phyloP scores from a whole-genome alignment of 2,329 filamentous ascomycete species.

The Coniella vitis region DNA sequence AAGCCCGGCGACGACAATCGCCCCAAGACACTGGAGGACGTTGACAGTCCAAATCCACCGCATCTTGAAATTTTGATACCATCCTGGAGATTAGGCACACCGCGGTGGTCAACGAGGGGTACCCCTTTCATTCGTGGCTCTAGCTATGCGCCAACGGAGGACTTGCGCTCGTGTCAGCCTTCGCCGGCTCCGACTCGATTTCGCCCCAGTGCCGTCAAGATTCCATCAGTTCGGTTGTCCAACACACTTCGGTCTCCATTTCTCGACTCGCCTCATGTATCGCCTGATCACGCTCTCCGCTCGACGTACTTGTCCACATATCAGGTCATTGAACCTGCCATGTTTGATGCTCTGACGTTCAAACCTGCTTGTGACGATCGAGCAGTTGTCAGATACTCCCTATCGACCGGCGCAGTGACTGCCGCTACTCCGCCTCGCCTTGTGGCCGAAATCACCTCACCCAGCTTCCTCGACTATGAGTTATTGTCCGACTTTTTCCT shows the following conservation, averaged over 20 bases:
- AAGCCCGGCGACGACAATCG: constrained; percentile 54
- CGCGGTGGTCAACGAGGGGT: constrained; percentile 69
- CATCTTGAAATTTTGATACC: constrained; percentile 72
- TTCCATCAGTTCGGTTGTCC: constrained; percentile 29
- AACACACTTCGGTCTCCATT: constrained; percentile 23
- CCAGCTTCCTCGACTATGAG: constrained; percentile 93
- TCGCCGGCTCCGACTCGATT: constrained; percentile 35
- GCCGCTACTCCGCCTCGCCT: constrained; percentile 87
- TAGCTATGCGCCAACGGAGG: constrained; percentile 71
- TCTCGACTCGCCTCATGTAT: constrained; percentile 31
- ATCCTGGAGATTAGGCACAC: constrained; percentile 75
- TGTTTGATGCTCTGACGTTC: constrained; percentile 76
- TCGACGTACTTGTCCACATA: constrained; percentile 44
- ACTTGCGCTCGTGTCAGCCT: constrained; percentile 54
- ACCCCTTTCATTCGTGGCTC: constrained; percentile 74
- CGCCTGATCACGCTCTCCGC: constrained; percentile 31
- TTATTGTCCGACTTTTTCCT: constrained; percentile 96
- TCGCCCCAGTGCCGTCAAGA: constrained; percentile 30
- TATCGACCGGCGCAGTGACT: constrained; percentile 64
- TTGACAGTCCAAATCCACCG: constrained; percentile 38
- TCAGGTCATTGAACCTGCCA: constrained; percentile 58
- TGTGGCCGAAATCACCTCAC: constrained; percentile 93
- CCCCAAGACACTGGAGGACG: constrained; percentile 57
- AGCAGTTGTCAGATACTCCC: constrained; percentile 74
- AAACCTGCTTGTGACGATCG: constrained; percentile 74